Conservation (phyloP, 352 stramenopile genomes). For the Globisporangium nunn region DNA sequence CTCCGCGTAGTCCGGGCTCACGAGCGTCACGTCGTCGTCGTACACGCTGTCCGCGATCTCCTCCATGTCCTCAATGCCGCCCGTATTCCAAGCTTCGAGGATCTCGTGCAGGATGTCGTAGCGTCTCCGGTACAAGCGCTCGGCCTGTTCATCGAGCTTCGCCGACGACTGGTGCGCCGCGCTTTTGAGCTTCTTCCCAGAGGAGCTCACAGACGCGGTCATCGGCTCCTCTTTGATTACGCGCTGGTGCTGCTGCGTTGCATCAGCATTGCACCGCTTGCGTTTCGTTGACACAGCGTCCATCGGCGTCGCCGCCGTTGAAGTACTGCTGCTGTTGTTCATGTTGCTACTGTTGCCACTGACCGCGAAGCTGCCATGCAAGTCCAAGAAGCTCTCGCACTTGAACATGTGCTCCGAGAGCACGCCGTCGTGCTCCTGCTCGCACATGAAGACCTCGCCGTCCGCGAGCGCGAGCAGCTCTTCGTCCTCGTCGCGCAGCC, state of each 20-base stretch:
- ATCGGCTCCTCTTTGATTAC: slow-evolving; percentile 10
- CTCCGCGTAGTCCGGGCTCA: slow-evolving; percentile 59
- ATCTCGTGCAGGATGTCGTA: slow-evolving; percentile 75
- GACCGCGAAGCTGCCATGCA: slow-evolving; percentile 7
- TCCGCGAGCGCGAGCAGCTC: slow-evolving; percentile 14
- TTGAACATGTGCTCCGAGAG: slow-evolving; percentile 17
- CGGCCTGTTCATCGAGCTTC: slow-evolving; percentile 31
- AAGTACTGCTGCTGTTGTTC: slow-evolving; percentile 12
- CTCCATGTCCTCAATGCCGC: slow-evolving; percentile 75
- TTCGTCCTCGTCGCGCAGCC: slow-evolving; percentile 11
- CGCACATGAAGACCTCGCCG: slow-evolving; percentile 15
- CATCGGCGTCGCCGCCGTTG: background rate
- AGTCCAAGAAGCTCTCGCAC: slow-evolving; percentile 11
- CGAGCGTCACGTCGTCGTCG: slow-evolving; percentile 58
- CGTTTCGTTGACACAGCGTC: slow-evolving; percentile 28
- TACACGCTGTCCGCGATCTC: slow-evolving; percentile 76
- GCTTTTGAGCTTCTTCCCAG: slow-evolving; percentile 31
- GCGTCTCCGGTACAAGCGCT: slow-evolving; percentile 51
- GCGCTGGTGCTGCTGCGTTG: slow-evolving; percentile 9
- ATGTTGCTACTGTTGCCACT: slow-evolving; percentile 1
- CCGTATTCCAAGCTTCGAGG: slow-evolving; percentile 74
- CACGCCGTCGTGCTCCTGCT: slow-evolving; percentile 13
- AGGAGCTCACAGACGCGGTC: background rate
- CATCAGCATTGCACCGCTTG: slow-evolving; percentile 17
- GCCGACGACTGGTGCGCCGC: slow-evolving; percentile 10